Base-by-base conservation (phyloP, 169 alveolate species). In the Plasmodium cynomolgi region DNA sequence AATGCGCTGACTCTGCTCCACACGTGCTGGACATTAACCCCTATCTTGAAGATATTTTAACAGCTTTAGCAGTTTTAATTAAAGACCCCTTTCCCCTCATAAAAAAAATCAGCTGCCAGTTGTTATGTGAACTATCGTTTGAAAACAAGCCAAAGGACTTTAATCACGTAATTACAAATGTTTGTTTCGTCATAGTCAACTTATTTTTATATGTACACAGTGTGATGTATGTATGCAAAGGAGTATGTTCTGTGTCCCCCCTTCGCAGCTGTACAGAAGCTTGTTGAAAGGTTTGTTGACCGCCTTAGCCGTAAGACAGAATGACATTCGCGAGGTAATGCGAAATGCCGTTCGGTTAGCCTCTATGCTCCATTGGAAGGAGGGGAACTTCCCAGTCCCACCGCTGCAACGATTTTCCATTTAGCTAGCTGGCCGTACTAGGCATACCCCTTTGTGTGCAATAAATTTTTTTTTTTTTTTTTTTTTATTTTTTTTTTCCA, bases 41-140 rank as follows among this genome's bases (percentile, higher is more conserved):
- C 23, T 85, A 85, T 44, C 75, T 85, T 31, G 58, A 85, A 73
- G 81, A 85, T 34, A 75, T 85, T 50, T 77, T 85, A 75, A 47
- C 58, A n/a, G 84, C 93, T 9, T 20, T 85, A 74, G 11, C 86
- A 47, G n/a, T 74, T 74, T 79, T 85, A 39, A 34, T 85, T 50
- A 85, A 75, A 50, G 93, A 85, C 54, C 93, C 93, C 50, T 85
- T 50, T 23, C 93, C 93, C 26, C 84, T 85, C 3, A 74, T 85
- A 29, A 85, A 85, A 85, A 85, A 85, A 54, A 34, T 34, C 50
- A 75, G 86, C n/a, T 85, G 84, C 58, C 73, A 85, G 68, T 20
- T 85, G n/a, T 75, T 85, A 58, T 85, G 54, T 54, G 93, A 85
- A 54, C 81, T 85, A 3, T 20, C 54, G 37, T 31, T 75, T 47